Evolutionary conservation across 2,329 filamentous ascomycete species (phyloP), one percentile per base, ranked within the genome.

Genomic region (Aspergillus ustus): DNA sequence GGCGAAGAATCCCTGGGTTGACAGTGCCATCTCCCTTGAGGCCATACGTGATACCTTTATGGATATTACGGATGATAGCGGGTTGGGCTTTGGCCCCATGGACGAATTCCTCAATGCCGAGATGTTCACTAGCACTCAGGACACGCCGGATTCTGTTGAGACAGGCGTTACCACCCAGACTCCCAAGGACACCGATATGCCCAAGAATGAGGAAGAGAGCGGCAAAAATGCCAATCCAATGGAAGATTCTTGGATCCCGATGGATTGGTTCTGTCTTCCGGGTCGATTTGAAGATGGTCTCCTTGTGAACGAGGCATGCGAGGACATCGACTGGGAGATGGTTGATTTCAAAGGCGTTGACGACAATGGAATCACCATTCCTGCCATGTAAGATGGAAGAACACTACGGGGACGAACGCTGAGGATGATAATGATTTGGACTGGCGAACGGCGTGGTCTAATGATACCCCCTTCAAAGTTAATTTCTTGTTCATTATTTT

Each of bases 311-410:
- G 69, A 74, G 7, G 63, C 70, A 7, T 73, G 72, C 61, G 66
- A 70, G 44, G 71, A 73, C 37, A 68, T 80, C 34, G 75, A 80
- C 57, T 81, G 78, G 77, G 76, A 80, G n/a, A 67, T 67, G 13
- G 61, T 77, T 43, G 72, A 76, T n/a, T 67, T 67, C 11, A 72
- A 72, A 22, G 67, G 62, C 46, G 60, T 67, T 45, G 69, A 73
- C 51, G 70, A 70, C 53, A 64, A 61, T 51, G 67, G 63, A 8
- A 69, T 74, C 44, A 62, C 68, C 20, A 71, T 77, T 49, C 67
- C 66, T 51, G 66, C 71, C 44, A 66, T 71, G 60, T 75, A 64
- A 69, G 31, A 25, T 46, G 55, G 48, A 34, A 40, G 34, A 13
- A 2, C 11, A 11, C 8, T 8, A 4, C 31, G 13, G 8, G n/a